phyloP scores from a whole-genome alignment of 768 basidiomycete species.

The Boletus reticulatus region DNA sequence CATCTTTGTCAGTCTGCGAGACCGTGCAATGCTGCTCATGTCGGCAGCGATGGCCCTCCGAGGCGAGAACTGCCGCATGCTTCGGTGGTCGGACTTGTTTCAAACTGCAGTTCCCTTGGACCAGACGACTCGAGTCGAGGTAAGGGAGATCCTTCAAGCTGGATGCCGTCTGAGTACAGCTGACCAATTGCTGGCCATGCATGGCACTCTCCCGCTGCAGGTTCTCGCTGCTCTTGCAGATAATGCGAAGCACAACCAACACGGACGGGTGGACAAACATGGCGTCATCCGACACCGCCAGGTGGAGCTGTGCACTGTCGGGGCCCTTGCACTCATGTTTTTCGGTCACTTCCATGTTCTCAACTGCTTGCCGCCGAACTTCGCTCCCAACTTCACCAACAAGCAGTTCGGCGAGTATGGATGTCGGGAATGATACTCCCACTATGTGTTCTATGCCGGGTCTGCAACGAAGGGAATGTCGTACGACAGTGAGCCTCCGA shows the following conservation, averaged over 20 bases:
- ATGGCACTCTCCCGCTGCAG: constrained; percentile 5
- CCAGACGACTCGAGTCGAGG: not conserved
- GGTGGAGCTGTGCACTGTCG: constrained; percentile 31
- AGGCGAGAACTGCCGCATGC: not conserved
- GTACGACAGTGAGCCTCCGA: constrained; percentile 19
- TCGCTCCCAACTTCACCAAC: constrained; percentile 28
- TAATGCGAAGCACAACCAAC: constrained; percentile 33
- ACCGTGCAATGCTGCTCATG: not conserved
- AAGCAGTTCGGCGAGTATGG: constrained; percentile 27
- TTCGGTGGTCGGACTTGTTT: constrained; percentile 4
- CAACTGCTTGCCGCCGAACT: constrained; percentile 13
- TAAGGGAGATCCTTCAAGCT: not conserved
- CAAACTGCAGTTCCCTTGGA: not conserved
- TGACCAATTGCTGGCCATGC: too few relatives aligned
- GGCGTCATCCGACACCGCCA: constrained; percentile 27
- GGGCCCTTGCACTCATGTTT: constrained; percentile 26
- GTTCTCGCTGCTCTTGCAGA: constrained; percentile 28
- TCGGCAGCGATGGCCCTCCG: not conserved
- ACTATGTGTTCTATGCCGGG: constrained; percentile 23
- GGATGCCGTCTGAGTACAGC: too few relatives aligned
- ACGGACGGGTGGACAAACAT: constrained; percentile 33
- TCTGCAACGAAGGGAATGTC: constrained; percentile 19
- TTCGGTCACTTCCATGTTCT: constrained; percentile 33
- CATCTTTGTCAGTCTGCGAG: not conserved
- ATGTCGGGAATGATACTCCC: constrained; percentile 27